Evolutionary conservation across 371 early-diverging fungal genomes (phyloP).

Genomic region (Mortierella sp.): DNA sequence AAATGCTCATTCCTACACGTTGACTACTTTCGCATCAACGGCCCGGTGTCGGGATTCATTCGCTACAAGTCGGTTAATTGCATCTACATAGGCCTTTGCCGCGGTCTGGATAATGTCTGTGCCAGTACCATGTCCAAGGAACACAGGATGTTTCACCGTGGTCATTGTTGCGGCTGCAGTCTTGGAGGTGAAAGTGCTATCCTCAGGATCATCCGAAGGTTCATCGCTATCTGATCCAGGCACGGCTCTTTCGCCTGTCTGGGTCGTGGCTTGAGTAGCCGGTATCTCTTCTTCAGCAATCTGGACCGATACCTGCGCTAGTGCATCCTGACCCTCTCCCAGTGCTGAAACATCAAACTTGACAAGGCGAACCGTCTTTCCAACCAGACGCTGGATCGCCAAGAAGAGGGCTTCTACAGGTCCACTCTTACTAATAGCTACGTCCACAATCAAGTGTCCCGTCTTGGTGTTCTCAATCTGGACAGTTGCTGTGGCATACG

Average conservation of each 20-base stretch:
- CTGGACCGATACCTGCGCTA: slow-evolving; percentile 86
- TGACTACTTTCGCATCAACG: slow-evolving; percentile 46
- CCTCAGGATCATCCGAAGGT: slow-evolving; percentile 3
- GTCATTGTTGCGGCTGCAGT: background rate
- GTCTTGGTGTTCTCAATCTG: slow-evolving; percentile 59
- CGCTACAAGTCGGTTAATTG: slow-evolving; percentile 78
- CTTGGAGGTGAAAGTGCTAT: slow-evolving; percentile 11
- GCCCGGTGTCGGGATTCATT: slow-evolving; percentile 42
- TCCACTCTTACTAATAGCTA: slow-evolving; percentile 81
- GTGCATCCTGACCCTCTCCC: slow-evolving; percentile 85
- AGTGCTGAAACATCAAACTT: slow-evolving; percentile 87
- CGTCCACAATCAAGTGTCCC: slow-evolving; percentile 66
- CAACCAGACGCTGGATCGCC: slow-evolving; percentile 83
- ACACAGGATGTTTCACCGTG: slow-evolving; percentile 53
- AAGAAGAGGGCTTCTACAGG: slow-evolving; percentile 88
- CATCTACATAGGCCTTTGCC: slow-evolving; percentile 87
- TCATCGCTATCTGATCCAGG: slow-evolving; percentile 2
- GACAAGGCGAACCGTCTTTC: slow-evolving; percentile 67
- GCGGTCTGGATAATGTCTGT: slow-evolving; percentile 86
- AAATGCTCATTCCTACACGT: slow-evolving; percentile 23
- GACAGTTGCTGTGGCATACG: slow-evolving; percentile 86
- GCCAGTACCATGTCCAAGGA: slow-evolving; percentile 79
- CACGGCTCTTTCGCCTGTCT: too few relatives aligned
- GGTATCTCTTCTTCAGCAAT: slow-evolving; percentile 58
- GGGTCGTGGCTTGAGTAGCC: background rate